Evolutionary conservation across 495 filamentous ascomycete species (phyloP), one percentile per base, ranked within the genome.

Genomic region (Aspergillus bridgeri): DNA sequence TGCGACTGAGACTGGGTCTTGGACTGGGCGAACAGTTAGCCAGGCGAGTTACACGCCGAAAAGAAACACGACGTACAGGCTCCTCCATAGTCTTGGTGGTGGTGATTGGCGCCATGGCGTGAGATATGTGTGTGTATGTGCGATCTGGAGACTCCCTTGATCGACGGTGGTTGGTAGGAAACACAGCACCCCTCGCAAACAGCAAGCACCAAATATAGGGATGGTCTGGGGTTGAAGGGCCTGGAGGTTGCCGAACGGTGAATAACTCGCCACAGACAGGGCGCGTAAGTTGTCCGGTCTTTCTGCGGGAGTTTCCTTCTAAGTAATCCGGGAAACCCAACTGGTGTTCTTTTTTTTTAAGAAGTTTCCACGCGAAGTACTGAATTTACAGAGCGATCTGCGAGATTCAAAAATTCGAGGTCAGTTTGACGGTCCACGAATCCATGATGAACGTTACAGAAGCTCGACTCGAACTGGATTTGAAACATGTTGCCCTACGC

Each of bases 31-130:
- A 19, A 38, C 33, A 38, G 33, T 38, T 38, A 38, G 33, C 33
- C 11, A 27, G 25, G 4, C 25, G 27, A 29, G 27, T 29, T 7
- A 3, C 6, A 29, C 27, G 22, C 17, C 8, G 11, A n/a, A 23
- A 42, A n/a, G 51, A 38, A 24, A 47, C 18, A 42, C 27, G n/a
- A 68, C 71, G 53, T 60, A 72, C 69, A 56, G 62, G 53, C 45
- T 65, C 62, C 46, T 68, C 63, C 53, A 61, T 59, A 56, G 65
- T 67, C 62, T 69, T 68, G 21, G 65, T 62, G 45, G 66, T 64
- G n/a, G 61, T 68, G 38, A 63, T 56, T 15, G 68, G 67, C 6
- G 72, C 69, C 72, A 75, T 75, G 50, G 23, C 55, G 46, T 47
- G 45, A 47, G 45, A 23, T 20, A 20, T 23, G 45, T 23, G n/a